Conservation (phyloP, 257 asterid species). For the Solanum stenotomum region DNA sequence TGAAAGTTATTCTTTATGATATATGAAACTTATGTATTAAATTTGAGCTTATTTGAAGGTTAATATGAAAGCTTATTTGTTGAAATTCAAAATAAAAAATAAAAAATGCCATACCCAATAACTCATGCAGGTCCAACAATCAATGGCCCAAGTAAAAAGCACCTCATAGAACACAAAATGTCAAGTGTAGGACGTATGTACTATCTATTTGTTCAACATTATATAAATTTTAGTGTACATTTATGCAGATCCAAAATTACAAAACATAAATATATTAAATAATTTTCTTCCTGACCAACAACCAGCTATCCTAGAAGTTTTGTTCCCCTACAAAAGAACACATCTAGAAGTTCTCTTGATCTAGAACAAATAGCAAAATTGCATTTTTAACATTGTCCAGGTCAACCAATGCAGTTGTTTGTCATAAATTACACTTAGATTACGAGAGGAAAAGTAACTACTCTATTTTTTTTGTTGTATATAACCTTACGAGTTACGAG, state of each 20-base stretch:
- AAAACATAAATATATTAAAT: background rate
- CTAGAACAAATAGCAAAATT: background rate
- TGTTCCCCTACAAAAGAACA: background rate
- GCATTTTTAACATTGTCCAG: background rate
- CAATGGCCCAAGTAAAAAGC: background rate
- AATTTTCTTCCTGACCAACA: background rate
- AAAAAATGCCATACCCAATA: background rate
- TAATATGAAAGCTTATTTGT: too few relatives aligned
- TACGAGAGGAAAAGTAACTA: background rate
- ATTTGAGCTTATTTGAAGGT: too few relatives aligned
- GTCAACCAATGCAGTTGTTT: background rate
- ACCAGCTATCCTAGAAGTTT: background rate
- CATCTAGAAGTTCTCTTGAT: background rate
- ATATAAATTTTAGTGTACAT: background rate
- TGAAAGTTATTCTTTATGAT: background rate
- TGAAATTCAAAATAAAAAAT: too few relatives aligned
- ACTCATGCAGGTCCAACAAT: background rate
- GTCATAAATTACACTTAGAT: background rate
- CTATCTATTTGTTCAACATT: background rate
- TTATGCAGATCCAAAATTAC: background rate
- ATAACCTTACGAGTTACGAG: background rate
- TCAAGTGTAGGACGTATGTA: background rate
- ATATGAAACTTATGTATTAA: background rate
- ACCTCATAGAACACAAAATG: background rate
- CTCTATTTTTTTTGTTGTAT: background rate